These are phyloP conservation scores for Amanita rubescens DNA, from an alignment of 768 basidiomycete genomes.

Conservation along the genomic window DNA sequence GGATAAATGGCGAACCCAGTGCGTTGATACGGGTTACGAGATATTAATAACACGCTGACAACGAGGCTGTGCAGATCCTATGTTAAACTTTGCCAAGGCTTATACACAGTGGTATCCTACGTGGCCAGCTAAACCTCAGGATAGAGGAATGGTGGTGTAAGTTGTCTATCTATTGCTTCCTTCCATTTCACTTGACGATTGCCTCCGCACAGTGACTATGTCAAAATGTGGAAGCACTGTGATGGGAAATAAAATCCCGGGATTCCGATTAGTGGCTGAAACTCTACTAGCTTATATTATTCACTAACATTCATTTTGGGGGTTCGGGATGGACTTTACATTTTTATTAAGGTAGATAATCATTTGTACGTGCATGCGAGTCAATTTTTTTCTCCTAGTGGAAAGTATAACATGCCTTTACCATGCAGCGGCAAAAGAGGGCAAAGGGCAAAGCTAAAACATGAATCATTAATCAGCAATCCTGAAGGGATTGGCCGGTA, in stretches of 20 bases:
- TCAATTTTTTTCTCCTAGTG: not conserved
- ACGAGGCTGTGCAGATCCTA: conserved; percentile 36
- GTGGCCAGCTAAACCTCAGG: conserved; percentile 59
- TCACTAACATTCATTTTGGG: not conserved
- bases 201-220: conserved; percentile 34
- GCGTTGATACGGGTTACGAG: conserved; percentile 14
- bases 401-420: not conserved
- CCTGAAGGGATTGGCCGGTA: not conserved
- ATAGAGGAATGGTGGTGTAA: conserved; percentile 65
- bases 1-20: conserved; percentile 58
- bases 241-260: not conserved
- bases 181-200: not conserved
- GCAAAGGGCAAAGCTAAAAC: not conserved
- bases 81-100: conserved; percentile 53
- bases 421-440: not conserved
- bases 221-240: conserved; percentile 54
- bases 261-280: not conserved
- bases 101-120: conserved; percentile 62
- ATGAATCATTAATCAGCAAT: not conserved
- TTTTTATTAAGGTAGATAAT: not conserved
- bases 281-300: too few relatives aligned
- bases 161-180: conserved; percentile 15
- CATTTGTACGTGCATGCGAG: not conserved
- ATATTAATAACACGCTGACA: not conserved
- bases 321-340: not conserved